phyloP scores from a whole-genome alignment of 140 eudicot species.

The Senecio squalidus region DNA sequence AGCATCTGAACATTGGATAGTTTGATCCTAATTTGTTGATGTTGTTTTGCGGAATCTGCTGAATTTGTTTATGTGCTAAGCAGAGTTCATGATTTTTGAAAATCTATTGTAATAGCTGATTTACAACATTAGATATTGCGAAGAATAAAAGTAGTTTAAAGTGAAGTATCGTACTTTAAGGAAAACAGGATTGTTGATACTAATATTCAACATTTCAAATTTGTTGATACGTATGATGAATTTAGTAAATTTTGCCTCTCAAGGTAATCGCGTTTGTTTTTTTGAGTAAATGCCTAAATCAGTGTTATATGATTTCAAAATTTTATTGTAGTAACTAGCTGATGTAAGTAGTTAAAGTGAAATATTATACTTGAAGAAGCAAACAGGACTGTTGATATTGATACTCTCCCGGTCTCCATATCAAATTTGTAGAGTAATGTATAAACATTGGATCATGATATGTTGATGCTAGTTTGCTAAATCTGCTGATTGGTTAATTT shows the following conservation, averaged over 20 bases:
- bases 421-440: neutral
- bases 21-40: slow-evolving; percentile 6
- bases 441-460: neutral
- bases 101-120: too few species aligned
- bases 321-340: neutral
- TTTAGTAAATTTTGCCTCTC: too few species aligned
- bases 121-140: too few species aligned
- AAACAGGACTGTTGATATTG: neutral
- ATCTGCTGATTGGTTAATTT: neutral
- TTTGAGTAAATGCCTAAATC: neutral
- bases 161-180: too few species aligned
- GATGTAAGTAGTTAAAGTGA: neutral
- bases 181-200: too few species aligned
- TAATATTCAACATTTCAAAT: too few species aligned
- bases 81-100: too few species aligned
- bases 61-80: neutral
- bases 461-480: neutral
- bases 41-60: neutral
- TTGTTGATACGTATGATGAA: too few species aligned
- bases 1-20: too few species aligned
- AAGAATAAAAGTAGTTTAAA: too few species aligned
- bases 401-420: too few species aligned
- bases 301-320: neutral
- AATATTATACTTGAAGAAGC: neutral
- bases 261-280: too few species aligned